Conservation (phyloP, 768 basidiomycete genomes). For the Mycena vitilis region DNA sequence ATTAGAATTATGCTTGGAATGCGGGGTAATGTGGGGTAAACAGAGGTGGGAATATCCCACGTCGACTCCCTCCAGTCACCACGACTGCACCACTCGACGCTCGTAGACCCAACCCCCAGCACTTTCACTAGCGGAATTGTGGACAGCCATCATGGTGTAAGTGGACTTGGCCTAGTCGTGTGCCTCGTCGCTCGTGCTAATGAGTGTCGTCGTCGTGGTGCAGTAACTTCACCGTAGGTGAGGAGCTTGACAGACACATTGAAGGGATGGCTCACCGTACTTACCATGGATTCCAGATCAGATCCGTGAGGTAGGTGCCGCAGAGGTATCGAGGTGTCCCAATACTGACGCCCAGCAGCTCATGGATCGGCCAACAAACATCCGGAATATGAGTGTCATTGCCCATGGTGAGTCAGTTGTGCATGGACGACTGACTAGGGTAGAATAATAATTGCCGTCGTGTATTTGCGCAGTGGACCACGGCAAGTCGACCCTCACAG, state of each 20-base stretch:
- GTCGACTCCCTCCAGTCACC: constrained; percentile 28
- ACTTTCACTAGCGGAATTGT: constrained; percentile 52
- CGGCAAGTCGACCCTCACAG: constrained; percentile 99
- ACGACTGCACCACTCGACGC: constrained; percentile 9
- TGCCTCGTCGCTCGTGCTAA: constrained; percentile 42
- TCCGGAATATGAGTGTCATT: constrained; percentile 57
- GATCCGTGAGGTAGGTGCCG: constrained; percentile 61
- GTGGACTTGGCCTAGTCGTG: constrained; percentile 46
- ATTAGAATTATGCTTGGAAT: not conserved
- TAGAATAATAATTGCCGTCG: constrained; percentile 31
- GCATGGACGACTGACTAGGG: constrained; percentile 3
- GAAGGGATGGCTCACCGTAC: constrained; percentile 18
- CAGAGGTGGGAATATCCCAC: constrained; percentile 33
- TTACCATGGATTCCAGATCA: constrained; percentile 66
- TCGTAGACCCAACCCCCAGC: constrained; percentile 24
- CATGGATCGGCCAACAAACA: constrained; percentile 92
- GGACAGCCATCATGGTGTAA: constrained; percentile 82
- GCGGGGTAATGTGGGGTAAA: constrained; percentile 9
- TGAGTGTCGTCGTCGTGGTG: constrained; percentile 39
- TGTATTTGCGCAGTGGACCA: constrained; percentile 83
- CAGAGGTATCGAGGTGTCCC: too few species aligned
- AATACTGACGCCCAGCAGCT: constrained; percentile 47
- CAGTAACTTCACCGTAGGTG: constrained; percentile 92
- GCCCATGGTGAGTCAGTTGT: constrained; percentile 82
- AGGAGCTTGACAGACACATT: constrained; percentile 47